A percentile compares a stretch with the other conserved stretches of the same genome.
Conservation (phyloP, 1,284 basidiomycete genomes). For the Ustilago hordei region DNA sequence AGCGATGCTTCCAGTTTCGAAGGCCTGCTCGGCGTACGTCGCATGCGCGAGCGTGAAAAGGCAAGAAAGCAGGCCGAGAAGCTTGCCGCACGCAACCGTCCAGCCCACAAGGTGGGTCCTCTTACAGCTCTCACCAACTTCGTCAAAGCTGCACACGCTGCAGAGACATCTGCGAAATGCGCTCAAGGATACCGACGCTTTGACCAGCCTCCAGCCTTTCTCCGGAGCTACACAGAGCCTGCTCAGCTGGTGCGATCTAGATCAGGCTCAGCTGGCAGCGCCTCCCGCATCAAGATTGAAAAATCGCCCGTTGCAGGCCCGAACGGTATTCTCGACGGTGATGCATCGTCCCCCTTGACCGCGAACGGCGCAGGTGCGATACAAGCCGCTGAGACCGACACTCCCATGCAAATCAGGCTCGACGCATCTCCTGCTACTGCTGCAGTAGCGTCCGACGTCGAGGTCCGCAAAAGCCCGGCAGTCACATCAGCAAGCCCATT, state of each 20-base stretch:
- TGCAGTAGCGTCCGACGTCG: slow-evolving; percentile 5
- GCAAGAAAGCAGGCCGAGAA: slow-evolving; percentile 55
- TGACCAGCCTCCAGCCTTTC: slow-evolving; percentile 22
- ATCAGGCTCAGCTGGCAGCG: slow-evolving; percentile 14
- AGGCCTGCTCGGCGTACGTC: slow-evolving; percentile 62
- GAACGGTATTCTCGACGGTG: not conserved
- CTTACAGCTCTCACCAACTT: slow-evolving; percentile 65
- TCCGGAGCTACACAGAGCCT: slow-evolving; percentile 42
- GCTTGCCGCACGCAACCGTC: slow-evolving; percentile 61
- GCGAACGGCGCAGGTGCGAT: not conserved
- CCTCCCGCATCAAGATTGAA: not conserved
- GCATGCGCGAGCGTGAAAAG: slow-evolving; percentile 62
- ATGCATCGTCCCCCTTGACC: not conserved
- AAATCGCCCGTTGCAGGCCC: slow-evolving; percentile 1
- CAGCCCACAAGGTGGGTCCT: slow-evolving; percentile 62
- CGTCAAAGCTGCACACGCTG: slow-evolving; percentile 66
- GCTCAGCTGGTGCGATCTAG: not conserved
- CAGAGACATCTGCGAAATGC: slow-evolving; percentile 46
- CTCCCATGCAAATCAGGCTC: not conserved
- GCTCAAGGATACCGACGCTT: slow-evolving; percentile 7
- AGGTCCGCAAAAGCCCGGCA: slow-evolving; percentile 30
- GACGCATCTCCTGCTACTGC: slow-evolving; percentile 1
- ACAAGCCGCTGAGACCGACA: not conserved
- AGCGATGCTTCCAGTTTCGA: slow-evolving; percentile 53
- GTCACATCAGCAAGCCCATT: slow-evolving; percentile 25